Base-by-base conservation (phyloP, 768 basidiomycete species). In the Nidularia sp. region DNA sequence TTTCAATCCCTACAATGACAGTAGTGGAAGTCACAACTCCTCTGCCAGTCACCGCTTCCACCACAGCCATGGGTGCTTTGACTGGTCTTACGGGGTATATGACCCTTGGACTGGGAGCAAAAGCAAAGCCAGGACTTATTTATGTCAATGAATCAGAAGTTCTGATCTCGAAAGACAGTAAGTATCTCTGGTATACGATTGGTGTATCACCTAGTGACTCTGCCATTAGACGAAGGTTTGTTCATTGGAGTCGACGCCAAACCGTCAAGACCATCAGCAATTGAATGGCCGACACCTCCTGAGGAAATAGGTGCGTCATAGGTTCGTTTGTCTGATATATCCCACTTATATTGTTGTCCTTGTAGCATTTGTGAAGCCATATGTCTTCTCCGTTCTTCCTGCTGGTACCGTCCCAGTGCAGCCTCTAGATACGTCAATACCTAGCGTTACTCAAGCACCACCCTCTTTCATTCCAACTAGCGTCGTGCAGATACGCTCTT, bases 21-120 rank as follows among this genome's bases (percentile, higher is more conserved):
- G 73, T 77, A 0, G 70, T 78, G 2, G 85, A 89, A 15, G 69
- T 91, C 5, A 62, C 70, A 0, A 75, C 77, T 1, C 71, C 79
- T 3, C 62, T 78, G 35, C 77, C 84, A 3, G 62, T 72, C 4
- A 69, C 80, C 1, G 58, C 69, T 2, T 71, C 75, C 46, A 63
- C 66, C 13, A 77, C 73, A 41, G 82, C 85, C 2, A 88, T 84
- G 79, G 84, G 85, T n/a, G 85, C 90, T 0, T 73, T 93, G n/a
- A 81, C 79, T 8, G 88, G 90, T 3, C 67, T 93, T 8, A 84
- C 88, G 2, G 88, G 88, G 3, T 94, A 93, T 59, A 93, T 94
- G 90, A 86, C 84, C 2, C 73, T 92, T 22, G 88, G 90, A 1
- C 70, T 92, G 6, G 88, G 88, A 6, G 76, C 84, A 3, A 93